phyloP scores from a whole-genome alignment of 2,329 filamentous ascomycete species.

The Sporothrix brunneoviolacea region DNA sequence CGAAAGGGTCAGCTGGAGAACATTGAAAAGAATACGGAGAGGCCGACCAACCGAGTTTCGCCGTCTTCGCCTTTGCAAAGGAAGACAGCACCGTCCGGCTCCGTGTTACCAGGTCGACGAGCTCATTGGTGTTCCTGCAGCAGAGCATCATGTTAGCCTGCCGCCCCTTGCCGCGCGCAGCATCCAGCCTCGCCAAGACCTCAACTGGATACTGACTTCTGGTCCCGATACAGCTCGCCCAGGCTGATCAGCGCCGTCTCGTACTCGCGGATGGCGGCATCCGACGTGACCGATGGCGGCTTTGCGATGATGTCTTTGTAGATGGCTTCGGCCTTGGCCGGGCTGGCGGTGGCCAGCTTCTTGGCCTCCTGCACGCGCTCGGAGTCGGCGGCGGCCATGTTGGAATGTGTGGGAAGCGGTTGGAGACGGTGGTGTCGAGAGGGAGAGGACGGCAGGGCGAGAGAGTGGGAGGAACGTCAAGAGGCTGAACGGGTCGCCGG shows the following conservation, averaged over 20 bases:
- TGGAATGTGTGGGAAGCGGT: neutral
- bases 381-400: constrained; percentile 53
- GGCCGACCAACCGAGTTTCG: constrained; percentile 73
- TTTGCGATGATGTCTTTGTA: constrained; percentile 88
- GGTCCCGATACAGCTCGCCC: constrained; percentile 87
- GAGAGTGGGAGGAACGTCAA: neutral
- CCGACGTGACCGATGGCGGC: constrained; percentile 72
- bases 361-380: constrained; percentile 79
- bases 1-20: neutral
- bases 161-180: no score
- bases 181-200: constrained; percentile 5
- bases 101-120: constrained; percentile 83
- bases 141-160: no score
- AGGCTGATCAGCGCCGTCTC: constrained; percentile 82
- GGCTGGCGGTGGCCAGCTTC: constrained; percentile 72
- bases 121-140: constrained; percentile 67
- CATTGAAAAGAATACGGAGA: neutral
- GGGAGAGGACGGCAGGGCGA: neutral
- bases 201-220: constrained; percentile 54
- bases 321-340: constrained; percentile 74
- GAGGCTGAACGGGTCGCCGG: no score
- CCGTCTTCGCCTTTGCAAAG: constrained; percentile 98
- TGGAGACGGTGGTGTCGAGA: neutral
- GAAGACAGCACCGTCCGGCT: constrained; percentile 87
- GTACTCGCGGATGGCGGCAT: constrained; percentile 84